A percentile compares a stretch with the other conserved stretches of the same genome.
Evolutionary conservation across 352 stramenopile genomes (phyloP).

Genomic region (Globisporangium uncinulatum): DNA sequence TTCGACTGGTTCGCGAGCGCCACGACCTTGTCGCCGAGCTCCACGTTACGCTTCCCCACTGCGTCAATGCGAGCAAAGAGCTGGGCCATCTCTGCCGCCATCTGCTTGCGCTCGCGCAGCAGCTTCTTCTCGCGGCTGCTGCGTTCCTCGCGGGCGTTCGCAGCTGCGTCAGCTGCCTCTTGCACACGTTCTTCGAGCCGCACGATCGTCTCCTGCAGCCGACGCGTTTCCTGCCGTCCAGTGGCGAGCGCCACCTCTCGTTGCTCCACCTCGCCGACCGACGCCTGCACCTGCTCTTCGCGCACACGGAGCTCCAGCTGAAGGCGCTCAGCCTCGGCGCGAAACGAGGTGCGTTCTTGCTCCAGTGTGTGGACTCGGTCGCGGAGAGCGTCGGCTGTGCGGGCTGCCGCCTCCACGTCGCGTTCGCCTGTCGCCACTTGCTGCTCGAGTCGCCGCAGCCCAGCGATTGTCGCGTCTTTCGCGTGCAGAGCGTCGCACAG

Average conservation of each 20-base stretch:
- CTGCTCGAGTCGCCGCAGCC: conserved; percentile 29
- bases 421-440: conserved; percentile 32
- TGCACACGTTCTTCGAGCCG: conserved; percentile 23
- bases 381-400: conserved; percentile 32
- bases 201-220: conserved; percentile 20
- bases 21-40: conserved; percentile 61
- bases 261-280: conserved; percentile 17
- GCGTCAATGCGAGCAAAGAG: conserved; percentile 52
- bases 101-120: conserved; percentile 44
- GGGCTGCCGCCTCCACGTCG: conserved; percentile 33
- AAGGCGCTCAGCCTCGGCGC: conserved; percentile 18
- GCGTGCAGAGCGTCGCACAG: conserved; percentile 43
- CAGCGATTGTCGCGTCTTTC: conserved; percentile 38
- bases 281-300: conserved; percentile 20
- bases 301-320: conserved; percentile 19
- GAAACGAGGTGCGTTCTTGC: conserved; percentile 27
- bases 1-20: conserved; percentile 49
- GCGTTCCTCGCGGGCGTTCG: conserved; percentile 30
- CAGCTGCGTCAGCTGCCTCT: conserved; percentile 20
- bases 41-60: conserved; percentile 39
- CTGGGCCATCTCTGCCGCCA: conserved; percentile 45
- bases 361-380: conserved; percentile 27
- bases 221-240: conserved; percentile 5
- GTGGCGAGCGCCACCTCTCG: conserved; percentile 23
- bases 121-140: conserved; percentile 45